phyloP scores from a whole-genome alignment of 2,329 filamentous ascomycete species.

The Xylogone sp. region DNA sequence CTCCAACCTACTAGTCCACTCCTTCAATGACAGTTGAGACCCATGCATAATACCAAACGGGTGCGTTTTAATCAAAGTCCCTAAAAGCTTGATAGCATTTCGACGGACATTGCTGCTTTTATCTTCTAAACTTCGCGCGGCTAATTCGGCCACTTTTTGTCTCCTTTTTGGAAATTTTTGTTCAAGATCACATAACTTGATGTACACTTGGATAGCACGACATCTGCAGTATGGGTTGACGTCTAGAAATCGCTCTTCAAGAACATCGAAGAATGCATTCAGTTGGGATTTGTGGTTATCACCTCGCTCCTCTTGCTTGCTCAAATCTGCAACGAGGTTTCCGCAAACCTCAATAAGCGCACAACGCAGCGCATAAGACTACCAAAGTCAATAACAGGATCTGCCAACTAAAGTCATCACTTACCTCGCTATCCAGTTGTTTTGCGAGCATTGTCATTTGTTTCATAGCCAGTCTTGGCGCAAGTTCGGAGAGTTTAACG shows the following conservation, averaged over 20 bases:
- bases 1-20: conserved; percentile 81
- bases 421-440: conserved; percentile 87
- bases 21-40: conserved; percentile 76
- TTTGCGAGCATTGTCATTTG: conserved; percentile 96
- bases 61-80: conserved; percentile 85
- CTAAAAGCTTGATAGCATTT: conserved; percentile 91
- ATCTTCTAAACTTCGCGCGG: conserved; percentile 86
- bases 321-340: conserved; percentile 88
- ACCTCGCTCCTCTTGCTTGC: conserved; percentile 83
- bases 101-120: conserved; percentile 96
- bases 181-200: conserved; percentile 88
- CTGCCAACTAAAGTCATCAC: conserved; percentile 1
- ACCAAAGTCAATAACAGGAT: conserved; percentile 1
- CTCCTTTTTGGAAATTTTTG: conserved; percentile 92
- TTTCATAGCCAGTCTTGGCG: conserved; percentile 89
- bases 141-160: conserved; percentile 82
- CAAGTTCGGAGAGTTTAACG: conserved; percentile 86
- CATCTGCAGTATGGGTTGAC: conserved; percentile 95
- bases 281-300: conserved; percentile 95
- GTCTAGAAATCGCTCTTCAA: conserved; percentile 94
- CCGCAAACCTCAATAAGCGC: conserved; percentile 96
- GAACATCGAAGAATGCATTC: conserved; percentile 92
- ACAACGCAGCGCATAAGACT: conserved; percentile 90
- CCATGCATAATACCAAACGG: conserved; percentile 92
- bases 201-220: conserved; percentile 87